phyloP scores from a whole-genome alignment of 1,284 basidiomycete genomes.

The Apiotrichum sp. region DNA sequence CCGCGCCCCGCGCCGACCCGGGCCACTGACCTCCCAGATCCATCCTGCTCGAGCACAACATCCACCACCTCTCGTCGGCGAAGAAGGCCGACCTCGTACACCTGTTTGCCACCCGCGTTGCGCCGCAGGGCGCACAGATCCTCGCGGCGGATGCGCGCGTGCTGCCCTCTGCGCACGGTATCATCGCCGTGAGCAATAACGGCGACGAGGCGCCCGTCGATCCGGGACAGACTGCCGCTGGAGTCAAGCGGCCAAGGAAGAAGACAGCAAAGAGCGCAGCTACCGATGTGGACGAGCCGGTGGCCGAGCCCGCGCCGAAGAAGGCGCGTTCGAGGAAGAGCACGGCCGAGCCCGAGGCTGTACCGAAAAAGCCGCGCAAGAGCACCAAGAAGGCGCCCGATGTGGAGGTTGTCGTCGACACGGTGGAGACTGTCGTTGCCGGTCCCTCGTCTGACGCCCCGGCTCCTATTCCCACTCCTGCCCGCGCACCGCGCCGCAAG shows the following conservation, averaged over 20 bases:
- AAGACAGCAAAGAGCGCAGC: constrained; percentile 2
- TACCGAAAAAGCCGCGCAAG: constrained; percentile 7
- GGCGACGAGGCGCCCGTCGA: constrained; percentile 15
- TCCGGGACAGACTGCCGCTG: neutral
- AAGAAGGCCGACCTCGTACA: constrained; percentile 81
- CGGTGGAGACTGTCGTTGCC: neutral
- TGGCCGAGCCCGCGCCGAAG: constrained; percentile 8
- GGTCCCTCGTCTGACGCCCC: neutral
- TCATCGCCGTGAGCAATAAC: constrained; percentile 30
- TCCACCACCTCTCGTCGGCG: constrained; percentile 68
- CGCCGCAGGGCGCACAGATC: constrained; percentile 54
- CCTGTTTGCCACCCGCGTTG: constrained; percentile 71
- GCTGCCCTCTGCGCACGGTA: constrained; percentile 39
- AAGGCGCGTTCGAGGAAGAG: constrained; percentile 10
- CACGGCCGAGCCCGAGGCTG: constrained; percentile 2
- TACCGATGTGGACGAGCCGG: constrained; percentile 6
- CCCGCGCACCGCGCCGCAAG: neutral
- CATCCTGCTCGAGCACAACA: constrained; percentile 58
- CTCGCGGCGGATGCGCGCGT: constrained; percentile 30
- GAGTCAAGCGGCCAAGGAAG: constrained; percentile 26
- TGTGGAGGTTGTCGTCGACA: constrained; percentile 1
- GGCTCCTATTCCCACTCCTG: no score
- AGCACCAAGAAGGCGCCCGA: neutral
- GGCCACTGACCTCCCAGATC: constrained; percentile 4
- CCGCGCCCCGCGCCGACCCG: neutral